A percentile compares a stretch with the other conserved stretches of the same genome.
Conservation (phyloP, 331 rosid species). For the Dryas integrifolia region DNA sequence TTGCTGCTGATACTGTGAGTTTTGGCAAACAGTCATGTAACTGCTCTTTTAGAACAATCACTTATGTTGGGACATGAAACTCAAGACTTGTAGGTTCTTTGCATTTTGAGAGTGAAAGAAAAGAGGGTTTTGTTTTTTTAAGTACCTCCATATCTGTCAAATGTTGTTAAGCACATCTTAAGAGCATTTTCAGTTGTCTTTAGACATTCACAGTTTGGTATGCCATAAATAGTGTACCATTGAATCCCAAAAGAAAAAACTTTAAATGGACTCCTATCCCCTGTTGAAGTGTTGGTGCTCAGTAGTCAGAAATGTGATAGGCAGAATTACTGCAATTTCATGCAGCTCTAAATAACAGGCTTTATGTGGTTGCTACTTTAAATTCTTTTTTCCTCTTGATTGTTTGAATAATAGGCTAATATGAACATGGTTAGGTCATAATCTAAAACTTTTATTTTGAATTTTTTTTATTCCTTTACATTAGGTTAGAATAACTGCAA, state of each 20-base stretch:
- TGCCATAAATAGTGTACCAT: background rate
- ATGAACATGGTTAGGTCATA: no score
- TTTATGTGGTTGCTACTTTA: background rate
- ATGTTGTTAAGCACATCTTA: background rate
- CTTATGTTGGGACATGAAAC: background rate
- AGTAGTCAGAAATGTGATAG: background rate
- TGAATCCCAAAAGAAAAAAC: background rate
- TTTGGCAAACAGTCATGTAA: background rate
- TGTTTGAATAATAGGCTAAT: background rate
- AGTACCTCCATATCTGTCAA: background rate
- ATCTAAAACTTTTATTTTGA: no score
- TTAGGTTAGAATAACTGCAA: no score
- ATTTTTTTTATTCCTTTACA: no score
- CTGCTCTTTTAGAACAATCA: background rate
- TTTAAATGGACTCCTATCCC: background rate
- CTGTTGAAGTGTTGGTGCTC: background rate
- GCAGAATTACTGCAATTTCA: background rate
- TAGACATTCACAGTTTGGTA: background rate
- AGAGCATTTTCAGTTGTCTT: background rate
- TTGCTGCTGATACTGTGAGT: conserved; percentile 95
- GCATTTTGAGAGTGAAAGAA: background rate
- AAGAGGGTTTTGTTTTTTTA: no score
- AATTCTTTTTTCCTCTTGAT: background rate
- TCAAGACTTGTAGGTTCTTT: background rate
- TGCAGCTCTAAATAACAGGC: background rate